Base-by-base conservation (phyloP, 2,329 filamentous ascomycete species). In the Fusarium napiforme region DNA sequence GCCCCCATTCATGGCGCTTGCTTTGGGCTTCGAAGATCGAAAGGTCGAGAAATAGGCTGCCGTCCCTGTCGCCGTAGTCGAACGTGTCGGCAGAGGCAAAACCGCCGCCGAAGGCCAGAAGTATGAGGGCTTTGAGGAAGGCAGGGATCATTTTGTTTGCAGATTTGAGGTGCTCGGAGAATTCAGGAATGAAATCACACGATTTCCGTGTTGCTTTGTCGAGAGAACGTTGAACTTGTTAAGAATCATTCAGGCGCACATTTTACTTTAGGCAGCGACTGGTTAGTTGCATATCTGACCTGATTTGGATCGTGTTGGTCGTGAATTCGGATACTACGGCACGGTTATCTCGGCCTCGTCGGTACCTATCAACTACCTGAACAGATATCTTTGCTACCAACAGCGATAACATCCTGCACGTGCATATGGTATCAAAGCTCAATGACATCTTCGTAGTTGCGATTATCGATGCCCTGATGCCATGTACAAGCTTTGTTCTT, bases 171-270 rank as follows among this genome's bases (percentile, higher is more conserved):
- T n/a, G n/a, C n/a, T n/a, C n/a, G n/a, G n/a, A n/a, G n/a, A n/a
- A n/a, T n/a, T n/a, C 18, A 21, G 4, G 12, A 9, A 46, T 28
- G 18, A n/a, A n/a, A n/a, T n/a, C 10, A n/a, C 0, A 21, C 0
- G 3, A 2, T 12, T 7, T 2, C 5, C 16, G 7, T 2, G 6
- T 1, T 15, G 7, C 4, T 40, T 16, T 26, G 18, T n/a, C 7
- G 7, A 34, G n/a, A 34, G 4, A 7, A 45, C 11, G 16, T 5
- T 26, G 30, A 18, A 21, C 7, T 21, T 9, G 18, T 28, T 53
- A 7, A 34, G 12, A 14, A 28, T 7, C 6, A 26, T 7, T n/a
- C 32, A 36, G n/a, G 39, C 18, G 12, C 12, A 7, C 1, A 21
- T 26, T 2, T 3, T 4, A 19, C 16, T 47, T 55, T 46, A 57